Base-by-base conservation (phyloP, 148 eudicot species). In the Silene conica region DNA sequence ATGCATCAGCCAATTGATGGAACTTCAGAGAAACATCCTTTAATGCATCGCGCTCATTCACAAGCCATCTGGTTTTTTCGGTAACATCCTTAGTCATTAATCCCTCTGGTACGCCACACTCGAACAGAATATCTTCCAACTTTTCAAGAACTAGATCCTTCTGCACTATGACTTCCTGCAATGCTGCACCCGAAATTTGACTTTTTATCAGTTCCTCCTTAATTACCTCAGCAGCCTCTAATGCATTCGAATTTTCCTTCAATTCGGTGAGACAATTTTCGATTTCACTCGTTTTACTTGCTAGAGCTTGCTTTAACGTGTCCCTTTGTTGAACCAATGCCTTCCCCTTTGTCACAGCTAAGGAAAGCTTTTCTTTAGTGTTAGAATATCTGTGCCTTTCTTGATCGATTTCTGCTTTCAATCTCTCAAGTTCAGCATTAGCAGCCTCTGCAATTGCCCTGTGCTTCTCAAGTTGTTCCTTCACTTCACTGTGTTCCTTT, bases 261-360 rank as follows among this genome's bases (percentile, higher is more conserved):
- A 92, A 75, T 54, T 83, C 85, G 70, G 70, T 73, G 73, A 81
- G 80, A 82, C 79, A 87, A 74, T 70, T 86, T 69, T 92, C 96
- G 77, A 95, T 76, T 81, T 86, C 88, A 60, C 76, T 83, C 4
- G 94, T 81, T 84, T 90, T 95, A 74, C 82, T 89, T 46, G 96
- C 89, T 71, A 95, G 64, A 41, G 81, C 82, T 78, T 89, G 96
- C 79, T 92, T 95, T 75, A 92, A 71, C 6, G 90, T 85, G 71
- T 95, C 99, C 66, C 99, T 85, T 80, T 95, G 96, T 83, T 95
- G 99, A 76, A 95, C 99, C 80, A 95, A 82, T 46, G 88, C 91
- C 88, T 95, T 95, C 26, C 99, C 99, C 79, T 92, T 95, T 71
- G 99, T 90, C 81, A 92, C 99, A 73, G 99, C 99, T 83, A 95